Percentiles rank a stretch among this genome's conserved stretches.
These are phyloP conservation scores for Colletotrichum orbiculare DNA, from an alignment of 2,329 filamentous ascomycete genomes.

Conservation along the genomic window DNA sequence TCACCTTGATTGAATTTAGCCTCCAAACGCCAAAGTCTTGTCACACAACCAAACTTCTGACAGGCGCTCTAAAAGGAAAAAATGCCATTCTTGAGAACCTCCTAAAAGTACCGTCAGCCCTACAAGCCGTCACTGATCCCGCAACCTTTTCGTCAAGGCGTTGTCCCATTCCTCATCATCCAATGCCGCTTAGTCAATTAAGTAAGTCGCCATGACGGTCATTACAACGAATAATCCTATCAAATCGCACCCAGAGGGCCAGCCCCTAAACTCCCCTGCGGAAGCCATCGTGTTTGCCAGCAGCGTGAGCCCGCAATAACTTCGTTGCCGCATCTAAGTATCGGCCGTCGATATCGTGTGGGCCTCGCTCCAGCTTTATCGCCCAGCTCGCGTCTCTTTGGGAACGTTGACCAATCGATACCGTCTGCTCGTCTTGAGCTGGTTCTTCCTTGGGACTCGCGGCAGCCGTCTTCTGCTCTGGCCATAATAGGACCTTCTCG, in stretches of 20 bases:
- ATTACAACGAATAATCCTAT: not conserved
- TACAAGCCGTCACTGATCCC: slow-evolving; percentile 12
- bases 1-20: slow-evolving; percentile 5
- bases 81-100: slow-evolving; percentile 1
- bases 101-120: slow-evolving; percentile 14
- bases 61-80: not conserved
- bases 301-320: slow-evolving; percentile 20
- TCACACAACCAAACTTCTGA: not conserved
- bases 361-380: no score
- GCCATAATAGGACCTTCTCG: not conserved
- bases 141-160: slow-evolving; percentile 3
- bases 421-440: not conserved
- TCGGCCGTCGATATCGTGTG: slow-evolving; percentile 5
- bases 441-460: no score
- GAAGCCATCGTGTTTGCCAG: slow-evolving; percentile 11
- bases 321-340: slow-evolving; percentile 21
- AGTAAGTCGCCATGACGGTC: slow-evolving; percentile 14
- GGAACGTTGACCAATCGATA: no score
- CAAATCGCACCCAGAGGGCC: not conserved
- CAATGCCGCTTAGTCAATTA: not conserved
- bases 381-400: no score
- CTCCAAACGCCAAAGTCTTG: not conserved
- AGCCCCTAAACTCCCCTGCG: slow-evolving; percentile 4
- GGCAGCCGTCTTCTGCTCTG: not conserved
- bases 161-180: not conserved